Evolutionary conservation across 352 stramenopile genomes (phyloP), one percentile per base, ranked within the genome.

Genomic region (Globisporangium solare): DNA sequence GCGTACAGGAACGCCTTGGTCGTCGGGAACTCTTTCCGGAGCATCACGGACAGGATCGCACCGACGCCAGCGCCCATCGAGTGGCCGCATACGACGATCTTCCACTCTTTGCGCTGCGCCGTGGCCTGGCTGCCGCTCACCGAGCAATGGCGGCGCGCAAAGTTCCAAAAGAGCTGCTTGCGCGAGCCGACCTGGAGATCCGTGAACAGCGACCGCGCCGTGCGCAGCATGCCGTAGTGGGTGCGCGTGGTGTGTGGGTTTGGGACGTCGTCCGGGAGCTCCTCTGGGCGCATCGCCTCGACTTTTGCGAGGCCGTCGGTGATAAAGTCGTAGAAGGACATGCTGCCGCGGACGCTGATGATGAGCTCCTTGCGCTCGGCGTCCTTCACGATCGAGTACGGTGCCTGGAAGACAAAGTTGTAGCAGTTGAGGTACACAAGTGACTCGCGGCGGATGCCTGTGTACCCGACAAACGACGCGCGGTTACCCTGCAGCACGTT

Each of bases 61-160:
- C 70, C 78, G 10, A 92, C 83, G 8, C 79, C 86, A n/a, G 78
- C 86, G 31, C 86, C 83, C 70, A 94, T 87, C 46, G 82, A 92
- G 68, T 95, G 86, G 5, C 86, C 86, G 18, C 73, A 85, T 6
- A 94, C 69, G 13, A 92, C 82, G 55, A 95, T 71, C 47, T 71
- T 77, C 79, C 79, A 91, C 47, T 71, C 57, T n/a, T 41, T 63
- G 10, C 62, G 47, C 18, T 61, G 49, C 35, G 56, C 56, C 41
- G 64, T 42, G 0, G 42, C 64, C 0, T 50, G 39, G 24, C 27
- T 14, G 31, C 58, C 54, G 31, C 40, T 60, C 14, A 47, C 40
- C n/a, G 53, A 52, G 51, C 82, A 92, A 40, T 88, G 63, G 2
- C 62, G 58, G 64, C 70, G 61, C 0, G 77, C 79, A 64, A 89